phyloP scores from a whole-genome alignment of 139 green algal species.

The Micromonas pusilla region DNA sequence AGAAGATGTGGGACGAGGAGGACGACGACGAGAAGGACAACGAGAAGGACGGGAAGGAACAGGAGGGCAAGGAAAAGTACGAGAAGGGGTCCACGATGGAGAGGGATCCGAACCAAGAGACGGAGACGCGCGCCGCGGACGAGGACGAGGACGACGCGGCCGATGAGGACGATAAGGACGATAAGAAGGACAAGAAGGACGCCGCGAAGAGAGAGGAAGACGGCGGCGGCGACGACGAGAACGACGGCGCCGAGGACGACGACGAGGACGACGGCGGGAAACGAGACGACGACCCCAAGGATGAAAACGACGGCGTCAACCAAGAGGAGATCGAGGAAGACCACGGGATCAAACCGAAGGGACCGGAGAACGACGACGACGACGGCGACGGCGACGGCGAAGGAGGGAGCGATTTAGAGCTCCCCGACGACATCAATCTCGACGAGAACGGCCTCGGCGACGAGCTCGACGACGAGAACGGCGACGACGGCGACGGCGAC shows the following conservation, averaged over 20 bases:
- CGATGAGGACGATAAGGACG: conserved; percentile 18
- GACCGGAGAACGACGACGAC: neutral
- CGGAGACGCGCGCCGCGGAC: conserved; percentile 45
- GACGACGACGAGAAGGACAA: conserved; percentile 40
- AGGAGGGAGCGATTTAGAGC: conserved; percentile 33
- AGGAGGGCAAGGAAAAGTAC: conserved; percentile 50
- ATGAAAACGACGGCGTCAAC: conserved; percentile 13
- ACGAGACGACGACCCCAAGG: conserved; percentile 41
- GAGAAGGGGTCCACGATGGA: conserved; percentile 48
- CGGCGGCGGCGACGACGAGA: conserved; percentile 40
- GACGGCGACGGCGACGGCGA: conserved; percentile 32
- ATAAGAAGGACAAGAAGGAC: conserved; percentile 39
- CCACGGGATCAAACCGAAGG: conserved; percentile 33
- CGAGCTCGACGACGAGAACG: conserved; percentile 15
- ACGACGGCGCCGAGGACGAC: conserved; percentile 44
- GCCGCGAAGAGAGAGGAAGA: conserved; percentile 31
- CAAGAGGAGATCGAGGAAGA: conserved; percentile 31
- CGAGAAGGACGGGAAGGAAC: conserved; percentile 39
- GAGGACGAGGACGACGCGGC: conserved; percentile 33
- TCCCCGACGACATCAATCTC: conserved; percentile 55
- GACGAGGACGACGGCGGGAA: conserved; percentile 41
- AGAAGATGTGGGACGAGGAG: conserved; percentile 51
- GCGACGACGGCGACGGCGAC: conserved; percentile 14
- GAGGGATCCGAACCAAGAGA: conserved; percentile 30
- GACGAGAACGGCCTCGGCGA: conserved; percentile 41